Base-by-base conservation (phyloP, 148 eudicot species). In the Rhododendron ferrugineum region DNA sequence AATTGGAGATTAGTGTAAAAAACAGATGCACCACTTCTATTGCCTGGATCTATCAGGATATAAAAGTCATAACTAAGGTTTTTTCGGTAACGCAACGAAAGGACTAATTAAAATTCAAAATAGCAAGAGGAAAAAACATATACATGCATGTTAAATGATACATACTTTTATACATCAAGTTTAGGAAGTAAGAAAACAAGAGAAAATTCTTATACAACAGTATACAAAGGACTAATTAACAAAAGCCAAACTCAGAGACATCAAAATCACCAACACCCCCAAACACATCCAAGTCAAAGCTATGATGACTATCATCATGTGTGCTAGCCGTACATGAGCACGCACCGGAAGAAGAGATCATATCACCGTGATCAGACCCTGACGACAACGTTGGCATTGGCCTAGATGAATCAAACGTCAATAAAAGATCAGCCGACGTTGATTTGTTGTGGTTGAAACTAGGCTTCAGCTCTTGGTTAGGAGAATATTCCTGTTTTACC, bases 261-360 rank as follows among this genome's bases (percentile, higher is more conserved):
- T 85, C 86, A 66, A 77, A 49, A 50, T 83, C 66, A 82, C 49
- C 83, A 49, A 58, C 34, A 5, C 28, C 81, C 11, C 60, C 75
- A 16, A 75, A 50, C 72, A 79, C 70, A 2, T 84, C 87, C 81
- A 80, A 4, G 44, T 82, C 82, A 2, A 82, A 83, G 82, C 64
- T 32, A 46, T 28, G 30, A 18, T 23, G 52, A 54, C 66, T 52
- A 70, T 70, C 75, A 3, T 70, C 75, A 34, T 84, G 87, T 0
- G 85, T 66, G 78, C 91, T 87, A 0, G 85, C 73, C 0, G 88
- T 85, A 36, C 88, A 87, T 22, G 91, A 89, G 74, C 84, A 85
- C 20, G 81, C 85, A 5, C 85, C 89, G 1, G 87, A 84, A 26
- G 88, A 85, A 70, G 75, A 30, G 6, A 82, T 47, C 66, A 77